Base-by-base conservation (phyloP, 2,329 filamentous ascomycete species). In the Fusarium nodosum region DNA sequence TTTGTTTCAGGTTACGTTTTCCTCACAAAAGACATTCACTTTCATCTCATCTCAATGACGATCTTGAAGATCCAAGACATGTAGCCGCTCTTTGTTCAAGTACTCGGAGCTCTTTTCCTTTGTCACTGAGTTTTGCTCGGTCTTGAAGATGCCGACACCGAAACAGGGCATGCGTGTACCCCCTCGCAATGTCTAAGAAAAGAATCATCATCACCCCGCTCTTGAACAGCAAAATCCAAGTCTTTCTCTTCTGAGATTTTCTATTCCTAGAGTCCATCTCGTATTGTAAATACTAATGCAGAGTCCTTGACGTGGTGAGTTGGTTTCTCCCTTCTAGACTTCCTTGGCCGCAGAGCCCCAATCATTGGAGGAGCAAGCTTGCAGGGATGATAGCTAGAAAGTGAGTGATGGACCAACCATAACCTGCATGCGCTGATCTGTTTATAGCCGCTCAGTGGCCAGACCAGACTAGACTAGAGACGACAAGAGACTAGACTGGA, bases 381-480 rank as follows among this genome's bases (percentile, higher is more conserved):
- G 31, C 62, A 65, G 62, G 62, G 62, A 65, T 65, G 36, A 42
- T 53, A 39, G n/a, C 36, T 39, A 11, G 41, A 26, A 6, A 9
- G 24, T 26, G 41, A 44, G 16, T 18, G 36, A 22, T 39, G 36
- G 36, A 11, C 62, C 58, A 64, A 64, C 59, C 51, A 56, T 53
- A 33, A 39, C 36, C 24, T 41, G 54, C 53, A 60, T 38, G 18
- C 13, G 15, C 13, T 13, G 46, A 30, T 52, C 53, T 65, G 60
- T 65, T 65, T 65, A 60, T 65, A 65, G 60, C 41, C 62, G 62
- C 62, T 65, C 26, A 45, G 60, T 65, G 62, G 60, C 30, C 54
- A 47, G 44, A 41, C 39, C 28, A 22, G 10, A 59, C 16, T 5
- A 57, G 20, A 26, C 48, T 52, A 51, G 48, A 39, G 34, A n/a